Evolutionary conservation across 768 basidiomycete species (phyloP), one percentile per base, ranked within the genome.

Genomic region (Rhizopogon rudus): DNA sequence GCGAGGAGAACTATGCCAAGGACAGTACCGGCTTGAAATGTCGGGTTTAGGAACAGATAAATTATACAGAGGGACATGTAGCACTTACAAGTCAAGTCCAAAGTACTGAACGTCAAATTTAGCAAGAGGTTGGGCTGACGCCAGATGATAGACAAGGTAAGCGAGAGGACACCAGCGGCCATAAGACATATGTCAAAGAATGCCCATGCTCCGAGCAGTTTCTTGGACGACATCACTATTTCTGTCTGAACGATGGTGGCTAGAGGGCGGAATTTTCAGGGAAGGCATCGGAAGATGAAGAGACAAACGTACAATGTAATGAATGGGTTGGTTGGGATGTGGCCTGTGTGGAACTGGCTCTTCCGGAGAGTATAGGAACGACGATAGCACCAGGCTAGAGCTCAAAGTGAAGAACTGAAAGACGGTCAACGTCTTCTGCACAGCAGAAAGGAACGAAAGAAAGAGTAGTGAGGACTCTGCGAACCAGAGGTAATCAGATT

Each of bases 131-230:
- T 79, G 7, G 83, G 78, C 43, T 75, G 71, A 52, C 82, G 78
- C 87, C 88, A 93, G 37, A 88, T 64, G 54, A 93, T 71, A 16
- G 90, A 88, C 46, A 92, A 72, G 41, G 78, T 77, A 56, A 94
- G 71, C 12, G 83, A 71, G 51, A 93, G 56, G 41, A 76, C 72
- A 43, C 88, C 91, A 12, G 87, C 84, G n/a, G 75, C 80, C 45
- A 93, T 76, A 46, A 95, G 80, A 58, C 76, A 77, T 52, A 86
- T 55, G 72, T 87, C 88, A 59, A 93, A 75, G 68, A 83, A 79
- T 25, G 76, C 81, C 87, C 91, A 95, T 56, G 81, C 77, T 48
- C 77, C 81, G 73, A 88, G 80, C 57, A 93, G 74, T 62, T 71
- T 79, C 64, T 76, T 84, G 59, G 91, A 90, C 64, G 86, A 79